phyloP scores from a whole-genome alignment of 2,329 filamentous ascomycete genomes.

The Cladosporium sphaerospermum region DNA sequence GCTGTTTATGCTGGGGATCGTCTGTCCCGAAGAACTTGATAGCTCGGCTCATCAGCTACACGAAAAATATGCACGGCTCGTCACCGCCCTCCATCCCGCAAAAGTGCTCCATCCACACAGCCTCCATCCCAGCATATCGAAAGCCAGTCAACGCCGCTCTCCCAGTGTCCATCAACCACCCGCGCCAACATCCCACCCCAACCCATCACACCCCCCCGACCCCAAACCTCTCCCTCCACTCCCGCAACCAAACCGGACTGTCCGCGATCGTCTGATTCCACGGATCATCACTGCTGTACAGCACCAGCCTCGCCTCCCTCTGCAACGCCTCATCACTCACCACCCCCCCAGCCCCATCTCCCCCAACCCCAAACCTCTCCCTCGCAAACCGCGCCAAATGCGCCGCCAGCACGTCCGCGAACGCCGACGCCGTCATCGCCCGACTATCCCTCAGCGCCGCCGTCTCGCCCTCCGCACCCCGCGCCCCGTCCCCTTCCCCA shows the following conservation, averaged over 20 bases:
- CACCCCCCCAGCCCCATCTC: constrained; percentile 13
- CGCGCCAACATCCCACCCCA: neutral
- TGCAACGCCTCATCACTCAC: constrained; percentile 43
- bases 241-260: constrained; percentile 34
- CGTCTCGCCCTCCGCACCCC: no score
- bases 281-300: constrained; percentile 40
- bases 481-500: no score
- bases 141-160: neutral
- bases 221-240: constrained; percentile 23
- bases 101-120: no score
- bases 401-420: constrained; percentile 41
- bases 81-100: no score
- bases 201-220: neutral
- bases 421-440: constrained; percentile 24
- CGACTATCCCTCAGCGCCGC: neutral
- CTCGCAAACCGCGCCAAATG: constrained; percentile 36
- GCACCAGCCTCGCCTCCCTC: constrained; percentile 35
- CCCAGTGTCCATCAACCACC: neutral
- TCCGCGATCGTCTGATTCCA: constrained; percentile 37
- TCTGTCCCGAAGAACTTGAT: no score
- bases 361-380: constrained; percentile 26
- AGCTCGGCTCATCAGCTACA: no score
- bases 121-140: no score
- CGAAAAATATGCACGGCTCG: no score
- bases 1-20: no score